Conservation (phyloP, 495 filamentous ascomycete genomes). For the Amphirosellinia nigrospora region DNA sequence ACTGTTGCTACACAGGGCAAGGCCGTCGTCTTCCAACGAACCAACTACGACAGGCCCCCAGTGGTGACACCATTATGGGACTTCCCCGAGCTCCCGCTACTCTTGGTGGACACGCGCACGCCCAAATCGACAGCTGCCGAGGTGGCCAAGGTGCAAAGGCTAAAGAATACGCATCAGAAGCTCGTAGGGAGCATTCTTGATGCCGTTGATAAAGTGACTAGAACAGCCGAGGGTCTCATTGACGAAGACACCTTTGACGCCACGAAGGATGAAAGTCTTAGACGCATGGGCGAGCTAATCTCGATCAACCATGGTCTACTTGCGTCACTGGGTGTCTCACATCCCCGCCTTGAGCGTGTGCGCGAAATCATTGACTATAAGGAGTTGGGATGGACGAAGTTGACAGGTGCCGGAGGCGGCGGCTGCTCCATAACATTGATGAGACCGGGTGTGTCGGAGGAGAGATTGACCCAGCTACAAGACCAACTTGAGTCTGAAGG, state of each 20-base stretch:
- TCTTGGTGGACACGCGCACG: constrained; percentile 86
- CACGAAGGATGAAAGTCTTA: constrained; percentile 61
- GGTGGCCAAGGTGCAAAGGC: constrained; percentile 80
- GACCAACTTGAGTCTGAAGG: constrained; percentile 72
- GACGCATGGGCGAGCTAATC: constrained; percentile 81
- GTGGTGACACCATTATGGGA: constrained; percentile 75
- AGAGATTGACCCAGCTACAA: constrained; percentile 66
- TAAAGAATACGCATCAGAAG: constrained; percentile 70
- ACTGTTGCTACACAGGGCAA: constrained; percentile 93
- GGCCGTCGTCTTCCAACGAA: constrained; percentile 86
- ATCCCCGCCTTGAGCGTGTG: constrained; percentile 90
- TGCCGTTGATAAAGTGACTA: constrained; percentile 80
- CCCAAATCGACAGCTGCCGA: constrained; percentile 80
- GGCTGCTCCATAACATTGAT: constrained; percentile 93
- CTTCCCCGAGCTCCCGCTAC: constrained; percentile 88
- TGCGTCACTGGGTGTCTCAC: constrained; percentile 87
- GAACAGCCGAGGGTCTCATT: constrained; percentile 74
- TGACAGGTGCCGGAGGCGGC: constrained; percentile 93
- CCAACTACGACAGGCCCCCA: constrained; percentile 78
- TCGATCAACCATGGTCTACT: constrained; percentile 92
- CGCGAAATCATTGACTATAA: constrained; percentile 88
- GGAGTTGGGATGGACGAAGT: constrained; percentile 94
- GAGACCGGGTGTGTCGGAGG: constrained; percentile 60
- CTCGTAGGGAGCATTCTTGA: constrained; percentile 81
- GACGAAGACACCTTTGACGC: constrained; percentile 66